Base-by-base conservation (phyloP, 2,329 filamentous ascomycete genomes). In the Alternaria postmessia region DNA sequence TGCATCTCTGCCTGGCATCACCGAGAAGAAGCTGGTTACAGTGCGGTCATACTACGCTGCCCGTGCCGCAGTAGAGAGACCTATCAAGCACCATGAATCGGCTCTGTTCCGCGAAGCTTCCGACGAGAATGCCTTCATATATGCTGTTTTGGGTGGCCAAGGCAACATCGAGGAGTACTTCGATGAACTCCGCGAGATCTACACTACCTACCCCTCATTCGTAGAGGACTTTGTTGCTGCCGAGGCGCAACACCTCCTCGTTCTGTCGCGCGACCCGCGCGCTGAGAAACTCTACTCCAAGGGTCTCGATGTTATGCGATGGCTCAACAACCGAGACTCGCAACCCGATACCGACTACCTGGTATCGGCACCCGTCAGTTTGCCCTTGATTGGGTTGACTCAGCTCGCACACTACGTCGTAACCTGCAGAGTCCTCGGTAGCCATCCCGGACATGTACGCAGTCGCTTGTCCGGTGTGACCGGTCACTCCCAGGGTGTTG, bases 121-220 rank as follows among this genome's bases (percentile, higher is more conserved):
- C 47, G 94, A 97, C 64, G 90, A 88, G 63, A 89, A 89, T 57
- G 94, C 94, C 55, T 90, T 88, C 71, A 87, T 99, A 61, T 99
- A 97, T 83, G 94, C 90, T 67, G 93, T 99, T 63, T 97, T 98
- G 69, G 95, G 95, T 61, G 95, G 95, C 7, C 95, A 99, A 79
- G 95, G 95, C 71, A 99, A 99, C 80, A 98, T 99, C 66, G 94
- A 99, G 81, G 96, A 99, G 82, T 99, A 99, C 82, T 99, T 99
- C 74, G 94, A 99, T 70, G 95, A 99, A 83, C 87, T 99, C 64
- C 89, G 95, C 57, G 91, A 96, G 78, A 87, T 98, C 59, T 94
- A 94, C 83, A 89, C 85, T 72, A 97, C 94, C 61, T 99, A 99
- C 81, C 90, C 92, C 12, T 91, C 91, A 28, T 96, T 99, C 69